Percentiles rank a stretch among this genome's conserved stretches.
Evolutionary conservation across 768 basidiomycete species (phyloP).

Genomic region (Kwoniella shandongensis): DNA sequence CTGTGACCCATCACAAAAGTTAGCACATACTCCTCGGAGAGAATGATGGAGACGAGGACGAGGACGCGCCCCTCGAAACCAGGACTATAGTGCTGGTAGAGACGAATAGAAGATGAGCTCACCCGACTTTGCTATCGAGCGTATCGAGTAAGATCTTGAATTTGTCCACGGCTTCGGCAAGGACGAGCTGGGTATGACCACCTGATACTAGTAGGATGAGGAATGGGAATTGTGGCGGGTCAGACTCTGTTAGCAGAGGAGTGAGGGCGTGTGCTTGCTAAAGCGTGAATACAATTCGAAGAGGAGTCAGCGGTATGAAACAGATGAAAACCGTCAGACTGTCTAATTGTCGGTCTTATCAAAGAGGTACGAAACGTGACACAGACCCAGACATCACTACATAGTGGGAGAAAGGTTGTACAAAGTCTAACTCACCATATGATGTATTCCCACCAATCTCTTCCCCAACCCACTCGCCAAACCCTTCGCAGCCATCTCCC

Average conservation of each 20-base stretch:
- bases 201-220: constrained; percentile 85
- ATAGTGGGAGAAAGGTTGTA: constrained; percentile 4
- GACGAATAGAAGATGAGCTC: constrained; percentile 13
- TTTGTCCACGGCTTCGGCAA: constrained; percentile 62
- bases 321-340: neutral
- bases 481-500: constrained; percentile 77
- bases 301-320: neutral
- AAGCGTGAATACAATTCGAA: neutral
- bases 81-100: too few species aligned
- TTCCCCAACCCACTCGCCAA: constrained; percentile 74
- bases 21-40: too few species aligned
- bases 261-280: constrained; percentile 94
- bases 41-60: too few species aligned
- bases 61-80: too few species aligned
- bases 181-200: constrained; percentile 87
- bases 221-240: constrained; percentile 72
- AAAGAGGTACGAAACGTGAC: too few species aligned
- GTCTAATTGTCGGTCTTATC: too few species aligned
- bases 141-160: constrained; percentile 76
- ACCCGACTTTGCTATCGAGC: constrained; percentile 71
- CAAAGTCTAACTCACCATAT: constrained; percentile 73
- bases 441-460: constrained; percentile 86
- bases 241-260: constrained; percentile 63
- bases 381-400: neutral
- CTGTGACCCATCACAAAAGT: constrained; percentile 27